Evolutionary conservation across 2,329 filamentous ascomycete genomes (phyloP), one percentile per base, ranked within the genome.

Genomic region (Cryphonectria radicalis): DNA sequence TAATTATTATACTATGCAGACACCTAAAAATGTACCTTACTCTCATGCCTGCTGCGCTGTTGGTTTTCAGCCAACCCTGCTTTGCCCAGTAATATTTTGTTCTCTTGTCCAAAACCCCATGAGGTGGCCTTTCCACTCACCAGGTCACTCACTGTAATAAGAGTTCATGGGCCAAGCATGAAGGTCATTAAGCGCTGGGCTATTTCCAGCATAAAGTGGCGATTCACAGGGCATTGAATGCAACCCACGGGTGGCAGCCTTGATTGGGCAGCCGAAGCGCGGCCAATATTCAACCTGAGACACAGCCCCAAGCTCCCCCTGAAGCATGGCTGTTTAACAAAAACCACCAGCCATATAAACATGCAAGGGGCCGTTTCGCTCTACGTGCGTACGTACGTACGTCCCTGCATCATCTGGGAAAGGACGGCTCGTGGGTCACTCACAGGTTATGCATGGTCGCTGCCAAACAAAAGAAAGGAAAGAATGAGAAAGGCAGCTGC

Each of bases 221-320:
- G 59, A 35, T n/a, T 40, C 32, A 35, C 59, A 40, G 25, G 25
- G 59, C 59, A 19, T 35, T 62, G 11, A 37, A 35, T 40, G 46
- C 46, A n/a, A 50, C 46, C 46, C 7, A 50, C 32, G 3, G 59
- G 35, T 40, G 59, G 59, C 59, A 10, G 35, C 11, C 59, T 62
- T 62, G 59, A 62, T 62, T 62, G 59, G 59, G 22, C 59, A 11
- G 19, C 59, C 59, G 59, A 40, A 40, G 59, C 59, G 59, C 59
- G 59, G 19, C 57, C 32, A n/a, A 62, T 62, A 14, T 19, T 62
- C 59, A 62, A 62, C 35, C 19, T 62, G 59, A 40, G 59, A 62
- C 59, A 62, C 59, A 62, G 59, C 59, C 59, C 35, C 59, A 35
- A 40, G 19, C 32, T 19, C 59, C 59, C 35, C 22, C 46, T 50